Percentiles rank a stretch among this genome's conserved stretches.
Evolutionary conservation across 1,139 yeast species (phyloP).

Genomic region (Geotrichum fermentans): DNA sequence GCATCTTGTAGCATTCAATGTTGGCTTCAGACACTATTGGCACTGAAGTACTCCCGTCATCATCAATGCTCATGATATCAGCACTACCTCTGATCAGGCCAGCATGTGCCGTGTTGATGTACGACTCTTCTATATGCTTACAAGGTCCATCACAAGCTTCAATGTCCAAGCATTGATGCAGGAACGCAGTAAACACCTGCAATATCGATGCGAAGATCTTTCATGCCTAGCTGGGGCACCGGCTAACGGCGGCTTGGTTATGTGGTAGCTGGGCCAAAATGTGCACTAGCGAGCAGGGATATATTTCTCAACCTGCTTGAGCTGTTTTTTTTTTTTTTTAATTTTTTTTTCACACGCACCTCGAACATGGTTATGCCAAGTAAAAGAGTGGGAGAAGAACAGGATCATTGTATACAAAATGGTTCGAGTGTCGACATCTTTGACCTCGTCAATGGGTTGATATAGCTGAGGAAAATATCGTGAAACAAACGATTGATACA

Average conservation of each 20-base stretch:
- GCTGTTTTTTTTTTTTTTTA: too few relatives aligned
- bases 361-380: slow-evolving; percentile 98
- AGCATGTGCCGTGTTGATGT: slow-evolving; percentile 96
- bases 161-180: slow-evolving; percentile 79
- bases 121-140: slow-evolving; percentile 82
- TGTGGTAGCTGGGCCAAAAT: slow-evolving; percentile 79
- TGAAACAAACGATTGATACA: slow-evolving; percentile 96
- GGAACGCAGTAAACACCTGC: slow-evolving; percentile 69
- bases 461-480: slow-evolving; percentile 90
- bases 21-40: slow-evolving; percentile 91
- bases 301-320: slow-evolving; percentile 92
- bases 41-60: slow-evolving; percentile 72
- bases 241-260: slow-evolving; percentile 73
- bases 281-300: slow-evolving; percentile 80
- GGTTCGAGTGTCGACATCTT: slow-evolving; percentile 95
- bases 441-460: slow-evolving; percentile 94
- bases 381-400: slow-evolving; percentile 94
- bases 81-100: slow-evolving; percentile 91
- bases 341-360: slow-evolving; percentile 88
- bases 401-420: slow-evolving; percentile 87
- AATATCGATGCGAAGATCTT: slow-evolving; percentile 85
- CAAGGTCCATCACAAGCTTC: slow-evolving; percentile 75
- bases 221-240: slow-evolving; percentile 88
- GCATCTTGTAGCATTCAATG: slow-evolving; percentile 49
- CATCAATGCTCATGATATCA: slow-evolving; percentile 93